Evolutionary conservation across 805 yeast species (phyloP).

Genomic region (Wickerhamiella vanderwaltii): DNA sequence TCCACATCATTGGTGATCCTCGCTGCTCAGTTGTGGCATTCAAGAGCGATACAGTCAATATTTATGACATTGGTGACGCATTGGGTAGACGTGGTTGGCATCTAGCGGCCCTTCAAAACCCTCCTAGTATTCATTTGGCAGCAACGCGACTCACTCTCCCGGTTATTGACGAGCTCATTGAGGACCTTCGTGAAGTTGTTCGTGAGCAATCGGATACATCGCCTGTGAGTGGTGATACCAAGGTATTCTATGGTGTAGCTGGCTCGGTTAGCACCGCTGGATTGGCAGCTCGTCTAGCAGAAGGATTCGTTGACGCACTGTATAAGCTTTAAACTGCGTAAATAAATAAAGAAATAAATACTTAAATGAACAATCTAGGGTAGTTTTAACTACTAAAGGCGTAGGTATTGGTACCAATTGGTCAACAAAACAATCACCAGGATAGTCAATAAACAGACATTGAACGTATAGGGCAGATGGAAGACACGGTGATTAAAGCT

Average conservation of each 20-base stretch:
- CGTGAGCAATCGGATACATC: conserved; percentile 29
- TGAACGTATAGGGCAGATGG: conserved; percentile 2
- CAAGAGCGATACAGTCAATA: conserved; percentile 45
- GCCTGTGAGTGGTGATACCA: conserved; percentile 41
- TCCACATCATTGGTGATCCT: conserved; percentile 69
- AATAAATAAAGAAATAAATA: no score
- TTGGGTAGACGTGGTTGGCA: conserved; percentile 75
- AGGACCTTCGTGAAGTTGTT: conserved; percentile 38
- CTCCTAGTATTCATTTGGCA: conserved; percentile 86
- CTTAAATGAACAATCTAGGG: no score
- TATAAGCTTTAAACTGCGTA: conserved; percentile 36
- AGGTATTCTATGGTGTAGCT: conserved; percentile 90
- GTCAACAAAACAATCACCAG: background rate
- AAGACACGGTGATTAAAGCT: conserved; percentile 1
- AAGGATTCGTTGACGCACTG: conserved; percentile 68
- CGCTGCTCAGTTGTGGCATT: conserved; percentile 71
- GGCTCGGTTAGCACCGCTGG: conserved; percentile 79
- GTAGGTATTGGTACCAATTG: background rate
- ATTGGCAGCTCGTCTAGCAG: conserved; percentile 67
- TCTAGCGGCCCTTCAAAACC: conserved; percentile 71
- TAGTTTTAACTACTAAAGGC: no score
- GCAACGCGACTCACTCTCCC: conserved; percentile 59
- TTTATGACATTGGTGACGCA: conserved; percentile 69
- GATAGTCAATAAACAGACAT: background rate
- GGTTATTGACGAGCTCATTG: conserved; percentile 47